A percentile compares a stretch with the other conserved stretches of the same genome.
Evolutionary conservation across 306 rosid genomes (phyloP).

Genomic region (Cicer bijugum): DNA sequence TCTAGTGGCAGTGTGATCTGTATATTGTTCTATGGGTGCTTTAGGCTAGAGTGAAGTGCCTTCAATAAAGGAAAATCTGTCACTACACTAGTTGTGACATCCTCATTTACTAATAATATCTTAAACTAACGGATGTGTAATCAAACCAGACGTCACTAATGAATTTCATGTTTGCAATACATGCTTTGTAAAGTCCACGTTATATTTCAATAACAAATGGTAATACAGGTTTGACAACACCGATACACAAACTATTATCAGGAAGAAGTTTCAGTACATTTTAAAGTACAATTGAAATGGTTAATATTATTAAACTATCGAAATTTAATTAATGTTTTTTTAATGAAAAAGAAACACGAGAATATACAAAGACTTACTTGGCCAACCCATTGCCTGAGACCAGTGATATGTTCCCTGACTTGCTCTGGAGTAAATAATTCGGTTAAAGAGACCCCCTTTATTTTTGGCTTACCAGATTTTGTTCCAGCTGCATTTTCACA

Average conservation of each 20-base stretch:
- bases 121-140: not conserved
- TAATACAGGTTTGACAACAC: not conserved
- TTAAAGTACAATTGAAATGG: constrained; percentile 24
- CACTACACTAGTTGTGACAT: constrained; percentile 20
- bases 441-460: constrained; percentile 90
- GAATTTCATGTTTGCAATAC: not conserved
- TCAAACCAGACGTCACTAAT: not conserved
- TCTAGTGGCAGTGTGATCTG: constrained; percentile 20
- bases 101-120: not conserved
- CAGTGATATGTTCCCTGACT: constrained; percentile 79
- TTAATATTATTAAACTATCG: constrained; percentile 20
- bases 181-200: constrained; percentile 29
- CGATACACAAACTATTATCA: constrained; percentile 8
- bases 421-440: constrained; percentile 96
- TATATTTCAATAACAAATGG: not conserved
- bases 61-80: constrained; percentile 26
- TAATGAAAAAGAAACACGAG: not conserved
- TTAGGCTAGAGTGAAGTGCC: constrained; percentile 1
- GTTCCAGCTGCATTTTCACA: constrained; percentile 68
- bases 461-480: constrained; percentile 95
- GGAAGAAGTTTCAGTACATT: constrained; percentile 26
- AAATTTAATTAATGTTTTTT: not conserved
- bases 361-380: constrained; percentile 64
- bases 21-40: constrained; percentile 12
- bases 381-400: constrained; percentile 99